A percentile compares a stretch with the other conserved stretches of the same genome.
Conservation (phyloP, 768 basidiomycete species). For the Xerocomus spinulosus region DNA sequence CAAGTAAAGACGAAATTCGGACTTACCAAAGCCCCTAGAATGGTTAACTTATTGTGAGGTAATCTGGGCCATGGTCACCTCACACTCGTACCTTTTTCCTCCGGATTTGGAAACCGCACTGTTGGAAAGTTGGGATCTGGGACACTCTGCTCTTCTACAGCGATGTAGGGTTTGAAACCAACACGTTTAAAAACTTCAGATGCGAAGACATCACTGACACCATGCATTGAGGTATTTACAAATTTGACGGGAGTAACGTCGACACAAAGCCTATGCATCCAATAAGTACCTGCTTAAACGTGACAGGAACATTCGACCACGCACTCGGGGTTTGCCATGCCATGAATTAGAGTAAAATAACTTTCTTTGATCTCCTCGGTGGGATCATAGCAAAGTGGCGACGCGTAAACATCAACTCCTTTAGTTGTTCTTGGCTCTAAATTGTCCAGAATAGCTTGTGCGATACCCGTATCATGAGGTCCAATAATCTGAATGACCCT, state of each 20-base stretch:
- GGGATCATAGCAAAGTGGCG: conserved; percentile 47
- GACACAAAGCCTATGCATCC: conserved; percentile 9
- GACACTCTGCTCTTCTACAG: conserved; percentile 59
- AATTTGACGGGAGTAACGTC: conserved; percentile 43
- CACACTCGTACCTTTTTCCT: conserved; percentile 65
- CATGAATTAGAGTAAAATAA: conserved; percentile 48
- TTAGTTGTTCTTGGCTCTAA: conserved; percentile 51
- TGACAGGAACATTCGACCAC: not conserved
- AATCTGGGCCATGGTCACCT: not conserved
- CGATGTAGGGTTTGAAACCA: conserved; percentile 54
- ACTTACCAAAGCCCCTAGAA: conserved; percentile 46
- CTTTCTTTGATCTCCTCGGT: conserved; percentile 55
- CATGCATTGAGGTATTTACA: conserved; percentile 89
- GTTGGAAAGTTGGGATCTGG: conserved; percentile 88
- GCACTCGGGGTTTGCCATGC: conserved; percentile 17
- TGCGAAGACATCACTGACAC: conserved; percentile 70
- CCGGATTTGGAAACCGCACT: conserved; percentile 83
- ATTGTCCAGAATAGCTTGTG: conserved; percentile 56
- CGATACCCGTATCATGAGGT: conserved; percentile 79
- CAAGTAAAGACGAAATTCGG: not conserved
- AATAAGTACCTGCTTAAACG: not conserved
- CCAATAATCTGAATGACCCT: conserved; percentile 59
- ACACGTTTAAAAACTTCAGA: conserved; percentile 52
- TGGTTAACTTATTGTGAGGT: not conserved
- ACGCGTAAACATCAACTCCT: conserved; percentile 32